Evolutionary conservation across 495 filamentous ascomycete genomes (phyloP), one percentile per base, ranked within the genome.

Genomic region (Amphirosellinia nigrospora): DNA sequence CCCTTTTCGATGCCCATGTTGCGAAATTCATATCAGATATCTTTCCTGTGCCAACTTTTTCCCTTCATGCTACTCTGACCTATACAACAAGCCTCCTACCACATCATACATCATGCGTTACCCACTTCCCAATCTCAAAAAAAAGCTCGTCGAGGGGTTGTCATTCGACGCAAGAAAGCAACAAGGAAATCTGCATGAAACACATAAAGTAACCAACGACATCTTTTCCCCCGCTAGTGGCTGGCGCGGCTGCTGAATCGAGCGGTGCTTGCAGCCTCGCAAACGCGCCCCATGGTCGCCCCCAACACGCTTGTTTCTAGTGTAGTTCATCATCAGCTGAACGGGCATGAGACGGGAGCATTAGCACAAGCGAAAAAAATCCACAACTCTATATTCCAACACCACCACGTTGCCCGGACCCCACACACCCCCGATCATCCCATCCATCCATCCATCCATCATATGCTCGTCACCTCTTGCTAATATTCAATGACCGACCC

Each of bases 1-100:
- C 65, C 50, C 56, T 26, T 64, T 48, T 66, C 32, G 55, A 69
- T 38, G 50, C 16, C 16, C 46, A 62, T 71, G 53, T 52, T 63
- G 67, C 59, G 45, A 63, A 38, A 23, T 34, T 46, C 39, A 4
- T n/a, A n/a, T 10, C 38, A 21, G 19, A 2, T 46, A 23, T 63
- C 41, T n/a, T 50, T 50, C 26, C 4, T 10, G 23, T 30, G 11
- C 43, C 45, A 38, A 2, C 4, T 45, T 21, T 38, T 11, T n/a
- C n/a, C 43, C 26, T 64, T 19, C 62, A 26, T 52, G 30, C 23
- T 23, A 48, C 63, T 15, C 28, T 52, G 63, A 53, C 45, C 26
- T 10, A 23, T n/a, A n/a, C n/a, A 39, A n/a, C n/a, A 36, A 43
- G 59, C 19, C 28, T n/a, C 59, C 53, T 53, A 50, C 19, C 43